Base-by-base conservation (phyloP, 805 yeast genomes). In the Huiozyma sinensis region DNA sequence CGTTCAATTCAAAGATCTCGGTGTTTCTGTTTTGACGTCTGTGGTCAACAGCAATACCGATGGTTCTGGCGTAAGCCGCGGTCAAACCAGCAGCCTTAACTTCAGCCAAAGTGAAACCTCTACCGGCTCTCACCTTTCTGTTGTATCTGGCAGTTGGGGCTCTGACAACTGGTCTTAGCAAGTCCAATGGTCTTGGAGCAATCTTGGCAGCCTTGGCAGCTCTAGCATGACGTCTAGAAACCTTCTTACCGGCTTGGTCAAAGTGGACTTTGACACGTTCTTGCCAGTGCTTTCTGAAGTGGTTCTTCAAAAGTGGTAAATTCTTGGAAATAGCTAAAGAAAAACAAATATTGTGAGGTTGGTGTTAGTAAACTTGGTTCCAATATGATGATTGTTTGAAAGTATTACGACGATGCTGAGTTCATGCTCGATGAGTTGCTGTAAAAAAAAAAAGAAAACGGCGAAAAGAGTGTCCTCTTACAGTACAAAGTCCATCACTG, bases 261-360 rank as follows among this genome's bases (percentile, higher is more conserved):
- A 92, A 84, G 88, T 94, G 98, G 67, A 87, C 96, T 73, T 79
- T 86, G 81, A 92, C 99, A 70, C 97, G 86, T 76, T 87, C 95
- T 79, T 92, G 97, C 98, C 98, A 92, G 95, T 90, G 90, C 86
- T 90, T 90, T 81, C 97, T 84, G 95, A 90, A 90, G 81, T 92
- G 98, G 83, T 90, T 90, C 83, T 86, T 87, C 81, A 86, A 84
- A 78, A 90, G 78, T 80, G 97, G 95, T 79, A 88, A 81, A 79
- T 90, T 90, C 89, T 92, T 90, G 65, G 92, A 75, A 81, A 92
- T 88, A 75, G 97, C 98, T 89, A 73, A 68, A 36, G 34, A 24
- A 42, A 38, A 38, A 17, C 24, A 17, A 17, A 17, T 17, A 17
- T 17, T 17, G 24, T 17, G 24, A 17, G 24, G 24, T 17, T 17